phyloP scores from a whole-genome alignment of 768 basidiomycete genomes.

The Tricholoma terreum region DNA sequence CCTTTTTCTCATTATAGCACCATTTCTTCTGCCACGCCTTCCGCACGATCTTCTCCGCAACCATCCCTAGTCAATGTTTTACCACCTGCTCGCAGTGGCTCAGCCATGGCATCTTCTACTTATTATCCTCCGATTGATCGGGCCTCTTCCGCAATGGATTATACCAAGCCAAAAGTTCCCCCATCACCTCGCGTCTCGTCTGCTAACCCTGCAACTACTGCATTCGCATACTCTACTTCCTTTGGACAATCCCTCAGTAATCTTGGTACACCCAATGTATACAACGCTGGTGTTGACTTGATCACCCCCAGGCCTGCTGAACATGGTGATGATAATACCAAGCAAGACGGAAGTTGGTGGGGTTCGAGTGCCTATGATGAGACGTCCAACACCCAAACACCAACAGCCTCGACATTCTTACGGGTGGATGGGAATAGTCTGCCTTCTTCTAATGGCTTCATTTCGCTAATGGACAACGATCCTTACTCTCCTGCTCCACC shows the following conservation, averaged over 20 bases:
- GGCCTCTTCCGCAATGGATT: constrained; percentile 77
- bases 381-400: constrained; percentile 45
- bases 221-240: constrained; percentile 44
- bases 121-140: constrained; percentile 58
- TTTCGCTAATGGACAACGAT: constrained; percentile 76
- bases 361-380: constrained; percentile 40
- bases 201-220: constrained; percentile 48
- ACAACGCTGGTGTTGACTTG: constrained; percentile 29
- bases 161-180: constrained; percentile 53
- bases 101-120: constrained; percentile 62
- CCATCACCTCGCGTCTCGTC: constrained; percentile 55
- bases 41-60: constrained; percentile 75
- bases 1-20: constrained; percentile 93
- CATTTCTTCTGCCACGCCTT: constrained; percentile 78
- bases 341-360: constrained; percentile 63
- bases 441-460: constrained; percentile 58
- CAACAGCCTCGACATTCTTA: constrained; percentile 67
- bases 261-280: constrained; percentile 30
- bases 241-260: constrained; percentile 34
- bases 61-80: constrained; percentile 44
- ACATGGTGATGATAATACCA: constrained; percentile 31
- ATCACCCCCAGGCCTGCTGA: constrained; percentile 30
- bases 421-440: constrained; percentile 44
- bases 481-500: constrained; percentile 38
- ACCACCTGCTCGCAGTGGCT: constrained; percentile 61